Conservation (phyloP, 2,329 filamentous ascomycete species). For the Boeremia lycopersici region DNA sequence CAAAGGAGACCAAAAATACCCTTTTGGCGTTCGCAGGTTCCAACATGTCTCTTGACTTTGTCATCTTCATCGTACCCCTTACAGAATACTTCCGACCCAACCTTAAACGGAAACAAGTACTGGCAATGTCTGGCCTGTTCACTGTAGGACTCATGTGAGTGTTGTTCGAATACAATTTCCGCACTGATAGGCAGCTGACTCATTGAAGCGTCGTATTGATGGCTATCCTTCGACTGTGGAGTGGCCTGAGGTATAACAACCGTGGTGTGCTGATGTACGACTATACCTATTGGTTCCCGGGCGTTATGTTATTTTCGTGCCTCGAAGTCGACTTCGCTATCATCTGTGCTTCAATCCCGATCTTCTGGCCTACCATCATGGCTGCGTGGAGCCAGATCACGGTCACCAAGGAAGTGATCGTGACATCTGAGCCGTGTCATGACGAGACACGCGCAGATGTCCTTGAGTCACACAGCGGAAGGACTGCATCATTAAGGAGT, state of each 20-base stretch:
- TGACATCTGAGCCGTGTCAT: slow-evolving; percentile 30
- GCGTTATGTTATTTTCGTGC: slow-evolving; percentile 35
- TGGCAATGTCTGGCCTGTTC: slow-evolving; percentile 31
- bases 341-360: slow-evolving; percentile 45
- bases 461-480: slow-evolving; percentile 22
- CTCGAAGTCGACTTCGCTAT: slow-evolving; percentile 45
- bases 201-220: slow-evolving; percentile 34
- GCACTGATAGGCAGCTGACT: slow-evolving; percentile 5
- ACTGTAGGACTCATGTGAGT: slow-evolving; percentile 12
- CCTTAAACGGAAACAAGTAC: slow-evolving; percentile 28
- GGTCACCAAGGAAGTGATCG: slow-evolving; percentile 41
- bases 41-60: slow-evolving; percentile 41
- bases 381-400: slow-evolving; percentile 36
- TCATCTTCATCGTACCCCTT: slow-evolving; percentile 37
- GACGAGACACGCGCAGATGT: slow-evolving; percentile 3
- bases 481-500: slow-evolving; percentile 22
- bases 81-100: slow-evolving; percentile 31
- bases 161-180: not conserved
- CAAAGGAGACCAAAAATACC: slow-evolving; percentile 19
- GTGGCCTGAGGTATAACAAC: slow-evolving; percentile 24
- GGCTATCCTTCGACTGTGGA: slow-evolving; percentile 39
- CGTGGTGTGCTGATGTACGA: slow-evolving; percentile 25
- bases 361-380: slow-evolving; percentile 45
- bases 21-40: slow-evolving; percentile 32
- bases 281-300: slow-evolving; percentile 39